These are phyloP conservation scores for Fusarium scirpi DNA, from an alignment of 2,329 filamentous ascomycete genomes.

Conservation along the genomic window DNA sequence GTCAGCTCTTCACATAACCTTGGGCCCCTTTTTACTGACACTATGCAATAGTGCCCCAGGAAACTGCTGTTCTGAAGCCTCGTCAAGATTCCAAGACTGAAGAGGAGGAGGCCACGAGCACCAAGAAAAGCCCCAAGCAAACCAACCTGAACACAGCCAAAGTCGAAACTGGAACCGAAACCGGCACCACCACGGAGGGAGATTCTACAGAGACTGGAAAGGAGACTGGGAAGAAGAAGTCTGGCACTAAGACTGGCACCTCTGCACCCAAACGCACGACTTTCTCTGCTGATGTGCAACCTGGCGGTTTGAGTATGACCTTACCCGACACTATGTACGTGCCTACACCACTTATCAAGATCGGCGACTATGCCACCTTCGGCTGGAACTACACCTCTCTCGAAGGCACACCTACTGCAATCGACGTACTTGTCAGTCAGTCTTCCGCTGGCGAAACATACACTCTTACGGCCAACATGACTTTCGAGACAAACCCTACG, in stretches of 20 bases:
- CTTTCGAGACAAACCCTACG: conserved; percentile 62
- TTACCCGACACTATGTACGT: conserved; percentile 61
- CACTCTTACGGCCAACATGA: conserved; percentile 74
- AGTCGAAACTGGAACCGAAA: conserved; percentile 25
- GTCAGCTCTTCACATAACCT: neutral
- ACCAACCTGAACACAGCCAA: conserved; percentile 58
- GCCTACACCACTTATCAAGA: conserved; percentile 67
- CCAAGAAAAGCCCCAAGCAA: conserved; percentile 41
- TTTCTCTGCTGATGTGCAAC: conserved; percentile 60
- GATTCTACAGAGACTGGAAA: conserved; percentile 28
- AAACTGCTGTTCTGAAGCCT: conserved; percentile 24
- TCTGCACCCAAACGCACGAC: conserved; percentile 52
- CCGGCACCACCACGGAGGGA: conserved; percentile 27
- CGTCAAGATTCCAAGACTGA: conserved; percentile 22
- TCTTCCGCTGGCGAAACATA: conserved; percentile 64
- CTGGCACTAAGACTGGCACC: conserved; percentile 42
- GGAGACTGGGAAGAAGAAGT: conserved; percentile 41
- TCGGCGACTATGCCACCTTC: conserved; percentile 70
- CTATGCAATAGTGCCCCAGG: conserved; percentile 25
- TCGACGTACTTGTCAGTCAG: conserved; percentile 71
- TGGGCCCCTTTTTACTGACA: conserved; percentile 16
- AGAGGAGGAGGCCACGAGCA: conserved; percentile 36
- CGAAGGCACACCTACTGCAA: conserved; percentile 66
- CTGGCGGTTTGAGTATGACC: conserved; percentile 65
- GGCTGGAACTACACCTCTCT: conserved; percentile 75